phyloP scores from a whole-genome alignment of 1,284 basidiomycete genomes.

The Moniliella sp. region DNA sequence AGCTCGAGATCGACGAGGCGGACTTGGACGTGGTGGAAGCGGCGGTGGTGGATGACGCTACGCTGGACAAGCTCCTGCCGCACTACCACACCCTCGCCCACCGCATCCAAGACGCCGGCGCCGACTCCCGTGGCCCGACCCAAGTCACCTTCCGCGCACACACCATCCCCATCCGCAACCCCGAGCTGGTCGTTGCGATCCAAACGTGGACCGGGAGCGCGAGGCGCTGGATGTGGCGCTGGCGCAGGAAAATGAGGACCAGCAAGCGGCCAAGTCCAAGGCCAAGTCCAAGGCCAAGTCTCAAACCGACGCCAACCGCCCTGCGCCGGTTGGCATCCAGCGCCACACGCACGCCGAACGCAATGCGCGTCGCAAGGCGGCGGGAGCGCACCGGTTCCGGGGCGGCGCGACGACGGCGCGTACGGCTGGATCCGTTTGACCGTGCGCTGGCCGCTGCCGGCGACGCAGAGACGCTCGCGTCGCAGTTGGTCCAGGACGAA shows the following conservation, averaged over 20 bases:
- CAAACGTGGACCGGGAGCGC: slow-evolving; percentile 28
- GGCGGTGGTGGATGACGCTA: slow-evolving; percentile 50
- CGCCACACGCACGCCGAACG: neutral
- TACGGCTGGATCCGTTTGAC: slow-evolving; percentile 27
- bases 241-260: slow-evolving; percentile 39
- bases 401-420: slow-evolving; percentile 1
- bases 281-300: neutral
- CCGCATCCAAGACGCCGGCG: slow-evolving; percentile 26
- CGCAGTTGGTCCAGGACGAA: slow-evolving; percentile 26
- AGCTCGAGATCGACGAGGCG: slow-evolving; percentile 40
- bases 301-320: too few species aligned
- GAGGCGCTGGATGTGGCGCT: neutral
- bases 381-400: too few species aligned
- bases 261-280: slow-evolving; percentile 1
- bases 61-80: slow-evolving; percentile 45
- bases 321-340: too few species aligned
- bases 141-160: slow-evolving; percentile 59
- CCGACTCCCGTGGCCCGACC: slow-evolving; percentile 39
- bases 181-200: slow-evolving; percentile 71
- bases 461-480: slow-evolving; percentile 23
- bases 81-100: slow-evolving; percentile 43
- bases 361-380: neutral
- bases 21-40: slow-evolving; percentile 52
- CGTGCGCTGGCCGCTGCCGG: slow-evolving; percentile 22
- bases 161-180: slow-evolving; percentile 62